phyloP scores from a whole-genome alignment of 2,329 filamentous ascomycete species.

The Fusarium transvaalense region DNA sequence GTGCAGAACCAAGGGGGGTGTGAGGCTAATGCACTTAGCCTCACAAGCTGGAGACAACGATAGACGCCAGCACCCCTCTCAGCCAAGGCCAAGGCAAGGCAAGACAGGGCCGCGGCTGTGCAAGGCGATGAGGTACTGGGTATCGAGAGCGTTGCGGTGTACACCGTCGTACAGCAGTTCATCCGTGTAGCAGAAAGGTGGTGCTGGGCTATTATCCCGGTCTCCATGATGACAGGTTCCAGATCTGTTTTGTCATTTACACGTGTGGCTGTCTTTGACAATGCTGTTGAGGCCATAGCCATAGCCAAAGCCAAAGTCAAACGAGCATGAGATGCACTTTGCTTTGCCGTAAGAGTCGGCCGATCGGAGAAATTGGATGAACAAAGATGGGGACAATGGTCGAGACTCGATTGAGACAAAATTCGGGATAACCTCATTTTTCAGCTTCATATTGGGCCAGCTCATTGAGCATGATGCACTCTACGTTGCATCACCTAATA shows the following conservation, averaged over 20 bases:
- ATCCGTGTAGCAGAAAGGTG: constrained; percentile 20
- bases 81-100: constrained; percentile 29
- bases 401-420: constrained; percentile 24
- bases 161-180: constrained; percentile 35
- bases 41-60: constrained; percentile 33
- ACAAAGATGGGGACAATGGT: constrained; percentile 22
- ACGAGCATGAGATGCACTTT: constrained; percentile 20
- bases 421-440: constrained; percentile 36
- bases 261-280: constrained; percentile 19
- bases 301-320: constrained; percentile 15
- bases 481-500: constrained; percentile 27
- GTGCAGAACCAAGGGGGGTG: constrained; percentile 31
- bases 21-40: constrained; percentile 33
- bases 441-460: constrained; percentile 24
- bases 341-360: constrained; percentile 15
- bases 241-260: constrained; percentile 29
- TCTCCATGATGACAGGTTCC: constrained; percentile 42
- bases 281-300: constrained; percentile 40
- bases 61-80: constrained; percentile 41
- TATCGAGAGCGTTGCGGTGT: constrained; percentile 38
- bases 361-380: constrained; percentile 13
- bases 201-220: constrained; percentile 23
- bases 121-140: constrained; percentile 36
- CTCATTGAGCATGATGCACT: constrained; percentile 35
- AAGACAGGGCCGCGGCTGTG: constrained; percentile 41